phyloP scores from a whole-genome alignment of 768 basidiomycete genomes.

The Crassisporium funariophilum region DNA sequence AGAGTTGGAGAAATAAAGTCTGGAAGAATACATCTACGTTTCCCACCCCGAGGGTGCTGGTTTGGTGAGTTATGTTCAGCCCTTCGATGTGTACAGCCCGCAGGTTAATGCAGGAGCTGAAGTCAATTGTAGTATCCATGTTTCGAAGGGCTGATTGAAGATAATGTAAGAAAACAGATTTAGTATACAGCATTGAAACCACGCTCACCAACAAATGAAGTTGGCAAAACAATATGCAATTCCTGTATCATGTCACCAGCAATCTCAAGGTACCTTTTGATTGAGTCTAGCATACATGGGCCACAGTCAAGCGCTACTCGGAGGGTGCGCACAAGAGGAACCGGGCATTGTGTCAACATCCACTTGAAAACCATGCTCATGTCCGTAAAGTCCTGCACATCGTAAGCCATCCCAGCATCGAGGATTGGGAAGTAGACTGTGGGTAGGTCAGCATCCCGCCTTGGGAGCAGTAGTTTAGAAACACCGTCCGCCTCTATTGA shows the following conservation, averaged over 20 bases:
- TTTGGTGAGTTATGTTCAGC: constrained; percentile 21
- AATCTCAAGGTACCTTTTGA: constrained; percentile 20
- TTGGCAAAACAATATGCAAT: constrained; percentile 26
- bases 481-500: constrained; percentile 12
- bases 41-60: constrained; percentile 3
- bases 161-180: background rate
- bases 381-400: constrained; percentile 11
- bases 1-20: constrained; percentile 23
- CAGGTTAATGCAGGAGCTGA: constrained; percentile 21
- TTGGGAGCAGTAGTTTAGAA: constrained; percentile 21
- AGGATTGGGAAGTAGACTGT: background rate
- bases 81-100: constrained; percentile 28
- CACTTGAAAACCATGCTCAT: constrained; percentile 22
- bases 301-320: constrained; percentile 25
- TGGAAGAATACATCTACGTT: constrained; percentile 24
- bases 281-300: constrained; percentile 9
- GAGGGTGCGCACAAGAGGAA: constrained; percentile 23
- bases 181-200: background rate
- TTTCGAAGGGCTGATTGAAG: constrained; percentile 16
- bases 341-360: constrained; percentile 26
- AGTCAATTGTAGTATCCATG: constrained; percentile 19
- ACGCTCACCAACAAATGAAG: constrained; percentile 23
- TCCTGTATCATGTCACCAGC: constrained; percentile 25
- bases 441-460: constrained; percentile 12
- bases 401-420: constrained; percentile 14